Conservation (phyloP, 208 protist genomes). For the Trypanosoma cruzi region DNA sequence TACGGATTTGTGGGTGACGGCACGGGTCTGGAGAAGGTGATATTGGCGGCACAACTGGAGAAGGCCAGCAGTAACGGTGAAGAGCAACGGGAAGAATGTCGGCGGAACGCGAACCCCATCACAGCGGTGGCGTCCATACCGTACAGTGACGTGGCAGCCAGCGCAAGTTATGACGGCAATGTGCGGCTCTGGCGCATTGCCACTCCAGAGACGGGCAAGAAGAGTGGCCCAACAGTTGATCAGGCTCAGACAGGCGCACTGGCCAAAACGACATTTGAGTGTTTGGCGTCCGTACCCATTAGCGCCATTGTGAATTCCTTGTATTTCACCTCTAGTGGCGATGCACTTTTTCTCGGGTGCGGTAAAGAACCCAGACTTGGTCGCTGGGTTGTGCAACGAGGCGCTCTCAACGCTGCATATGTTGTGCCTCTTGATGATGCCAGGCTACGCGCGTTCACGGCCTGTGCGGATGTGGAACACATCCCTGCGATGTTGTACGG, state of each 20-base stretch:
- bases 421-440: conserved; percentile 73
- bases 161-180: conserved; percentile 87
- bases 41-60: conserved; percentile 22
- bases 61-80: not conserved
- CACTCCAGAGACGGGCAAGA: conserved; percentile 19
- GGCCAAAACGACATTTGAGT: conserved; percentile 37
- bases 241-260: not conserved
- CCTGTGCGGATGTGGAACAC: conserved; percentile 56
- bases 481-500: conserved; percentile 77
- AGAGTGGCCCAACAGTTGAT: not conserved
- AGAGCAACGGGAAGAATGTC: not conserved
- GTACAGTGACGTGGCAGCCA: conserved; percentile 81
- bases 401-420: conserved; percentile 72
- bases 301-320: conserved; percentile 74
- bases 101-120: conserved; percentile 72
- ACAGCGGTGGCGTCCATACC: conserved; percentile 82
- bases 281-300: conserved; percentile 69
- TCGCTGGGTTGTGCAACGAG: conserved; percentile 80
- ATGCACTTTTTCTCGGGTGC: conserved; percentile 56
- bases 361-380: conserved; percentile 84
- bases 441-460: conserved; percentile 25
- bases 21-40: conserved; percentile 82
- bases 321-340: conserved; percentile 55
- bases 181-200: conserved; percentile 82
- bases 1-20: conserved; percentile 81